phyloP scores from a whole-genome alignment of 257 asterid genomes.

The Fraxinus quadrangulata region DNA sequence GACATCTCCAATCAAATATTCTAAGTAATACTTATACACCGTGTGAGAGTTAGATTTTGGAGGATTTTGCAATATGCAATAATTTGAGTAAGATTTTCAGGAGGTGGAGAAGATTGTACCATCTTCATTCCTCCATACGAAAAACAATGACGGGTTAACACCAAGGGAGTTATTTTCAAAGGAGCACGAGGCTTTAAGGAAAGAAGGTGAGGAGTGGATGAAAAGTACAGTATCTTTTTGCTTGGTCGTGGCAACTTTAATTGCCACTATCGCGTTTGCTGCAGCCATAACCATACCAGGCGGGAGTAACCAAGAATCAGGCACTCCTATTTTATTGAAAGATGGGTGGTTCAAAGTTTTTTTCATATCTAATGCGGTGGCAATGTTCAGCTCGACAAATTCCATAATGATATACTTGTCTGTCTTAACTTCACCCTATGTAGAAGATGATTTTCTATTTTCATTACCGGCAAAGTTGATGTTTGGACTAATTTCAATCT shows the following conservation, averaged over 20 bases:
- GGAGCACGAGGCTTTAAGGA: slow-evolving; percentile 24
- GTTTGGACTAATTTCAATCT: slow-evolving; percentile 10
- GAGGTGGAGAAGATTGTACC: slow-evolving; percentile 39
- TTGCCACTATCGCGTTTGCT: slow-evolving; percentile 41
- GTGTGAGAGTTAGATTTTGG: not conserved
- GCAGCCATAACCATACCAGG: slow-evolving; percentile 39
- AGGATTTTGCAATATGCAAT: not conserved
- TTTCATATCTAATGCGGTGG: slow-evolving; percentile 25
- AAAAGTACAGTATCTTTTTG: slow-evolving; percentile 38
- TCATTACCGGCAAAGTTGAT: slow-evolving; percentile 18
- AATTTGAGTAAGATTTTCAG: slow-evolving; percentile 13
- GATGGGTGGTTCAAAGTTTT: slow-evolving; percentile 25
- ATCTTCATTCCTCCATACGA: slow-evolving; percentile 1
- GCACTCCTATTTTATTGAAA: slow-evolving; percentile 25
- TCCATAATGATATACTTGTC: slow-evolving; percentile 28
- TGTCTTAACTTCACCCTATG: slow-evolving; percentile 9
- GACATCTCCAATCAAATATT: too few relatives aligned
- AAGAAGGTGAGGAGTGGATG: slow-evolving; percentile 44
- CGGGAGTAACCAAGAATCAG: slow-evolving; percentile 20
- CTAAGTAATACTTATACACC: not conserved
- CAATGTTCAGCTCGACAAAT: slow-evolving; percentile 6
- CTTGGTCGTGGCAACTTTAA: slow-evolving; percentile 41
- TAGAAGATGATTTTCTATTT: slow-evolving; percentile 22
- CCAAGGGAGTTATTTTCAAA: slow-evolving; percentile 25
- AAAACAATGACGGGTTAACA: slow-evolving; percentile 15